A percentile compares a stretch with the other conserved stretches of the same genome.
Evolutionary conservation across 2,329 filamentous ascomycete species (phyloP).

Genomic region (Trichoderma arundinaceum): DNA sequence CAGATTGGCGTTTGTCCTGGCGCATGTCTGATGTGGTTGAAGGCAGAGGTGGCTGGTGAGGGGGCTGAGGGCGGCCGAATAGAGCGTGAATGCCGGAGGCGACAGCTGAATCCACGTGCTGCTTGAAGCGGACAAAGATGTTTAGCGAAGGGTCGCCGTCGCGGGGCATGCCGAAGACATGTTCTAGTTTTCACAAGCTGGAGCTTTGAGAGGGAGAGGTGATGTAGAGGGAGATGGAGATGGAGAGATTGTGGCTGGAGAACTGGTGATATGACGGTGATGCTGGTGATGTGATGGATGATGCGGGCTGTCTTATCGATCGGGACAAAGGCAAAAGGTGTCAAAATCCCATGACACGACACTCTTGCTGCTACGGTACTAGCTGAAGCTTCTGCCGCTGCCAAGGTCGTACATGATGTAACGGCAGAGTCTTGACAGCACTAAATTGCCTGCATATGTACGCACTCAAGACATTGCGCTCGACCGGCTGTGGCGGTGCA

Average conservation of each 20-base stretch:
- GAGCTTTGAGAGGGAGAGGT: not conserved
- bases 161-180: slow-evolving; percentile 34
- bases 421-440: not conserved
- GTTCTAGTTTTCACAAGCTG: not conserved
- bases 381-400: not conserved
- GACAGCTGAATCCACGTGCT: slow-evolving; percentile 48
- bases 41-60: slow-evolving; percentile 32
- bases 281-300: not conserved
- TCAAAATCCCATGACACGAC: slow-evolving; percentile 15
- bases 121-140: slow-evolving; percentile 34
- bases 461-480: slow-evolving; percentile 8
- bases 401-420: not conserved
- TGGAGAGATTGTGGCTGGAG: not conserved
- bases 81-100: slow-evolving; percentile 38
- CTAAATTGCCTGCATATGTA: slow-evolving; percentile 25
- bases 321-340: not conserved
- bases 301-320: not conserved
- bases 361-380: not conserved
- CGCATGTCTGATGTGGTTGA: slow-evolving; percentile 23
- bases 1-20: not conserved
- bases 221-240: not conserved
- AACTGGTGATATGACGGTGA: slow-evolving; percentile 1
- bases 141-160: slow-evolving; percentile 32
- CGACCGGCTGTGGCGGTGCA: slow-evolving; percentile 20
- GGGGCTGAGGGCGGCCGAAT: slow-evolving; percentile 30